These are phyloP conservation scores for Lyophyllum atratum DNA, from an alignment of 768 basidiomycete genomes.

Conservation along the genomic window DNA sequence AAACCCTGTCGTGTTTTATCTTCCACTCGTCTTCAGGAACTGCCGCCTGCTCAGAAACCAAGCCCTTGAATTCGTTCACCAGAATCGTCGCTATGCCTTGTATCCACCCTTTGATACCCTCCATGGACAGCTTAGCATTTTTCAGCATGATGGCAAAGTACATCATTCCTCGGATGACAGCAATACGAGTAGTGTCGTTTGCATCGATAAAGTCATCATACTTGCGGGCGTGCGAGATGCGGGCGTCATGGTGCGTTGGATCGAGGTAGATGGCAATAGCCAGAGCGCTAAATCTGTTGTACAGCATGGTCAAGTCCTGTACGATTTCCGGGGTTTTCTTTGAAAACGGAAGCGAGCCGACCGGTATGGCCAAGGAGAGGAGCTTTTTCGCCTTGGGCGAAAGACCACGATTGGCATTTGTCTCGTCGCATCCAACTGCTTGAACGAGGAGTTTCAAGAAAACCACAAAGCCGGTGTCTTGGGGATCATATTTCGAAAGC, in stretches of 20 bases:
- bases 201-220: constrained; percentile 72
- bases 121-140: constrained; percentile 50
- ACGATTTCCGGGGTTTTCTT: constrained; percentile 48
- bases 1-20: not conserved
- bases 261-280: constrained; percentile 73
- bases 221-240: constrained; percentile 63
- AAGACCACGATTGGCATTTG: constrained; percentile 31
- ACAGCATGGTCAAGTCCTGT: constrained; percentile 70
- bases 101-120: constrained; percentile 64
- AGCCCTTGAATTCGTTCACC: constrained; percentile 51
- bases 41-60: not conserved
- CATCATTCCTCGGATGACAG: constrained; percentile 75
- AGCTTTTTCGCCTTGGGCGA: constrained; percentile 62
- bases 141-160: constrained; percentile 65
- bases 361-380: constrained; percentile 69
- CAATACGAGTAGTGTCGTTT: constrained; percentile 62
- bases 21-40: not conserved
- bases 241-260: constrained; percentile 43
- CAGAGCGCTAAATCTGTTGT: constrained; percentile 79
- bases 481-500: constrained; percentile 47
- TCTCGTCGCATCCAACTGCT: constrained; percentile 39
- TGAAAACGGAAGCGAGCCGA: constrained; percentile 68
- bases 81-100: constrained; percentile 58
- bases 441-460: constrained; percentile 83
- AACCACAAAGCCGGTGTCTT: constrained; percentile 75